phyloP scores from a whole-genome alignment of 2,329 filamentous ascomycete species.

The Periconia sp. region DNA sequence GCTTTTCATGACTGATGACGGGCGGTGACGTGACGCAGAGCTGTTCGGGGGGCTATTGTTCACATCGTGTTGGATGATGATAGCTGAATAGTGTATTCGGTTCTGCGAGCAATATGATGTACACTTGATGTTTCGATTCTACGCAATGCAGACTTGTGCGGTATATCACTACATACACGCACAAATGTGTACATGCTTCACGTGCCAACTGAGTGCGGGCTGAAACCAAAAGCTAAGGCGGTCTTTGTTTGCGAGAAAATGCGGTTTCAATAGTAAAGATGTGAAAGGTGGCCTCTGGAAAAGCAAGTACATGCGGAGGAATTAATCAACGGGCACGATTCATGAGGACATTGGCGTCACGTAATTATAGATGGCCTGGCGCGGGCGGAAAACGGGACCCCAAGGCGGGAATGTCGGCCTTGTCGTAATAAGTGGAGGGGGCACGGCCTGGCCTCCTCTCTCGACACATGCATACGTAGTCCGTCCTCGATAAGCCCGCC shows the following conservation, averaged over 20 bases:
- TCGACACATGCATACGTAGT: constrained; percentile 10
- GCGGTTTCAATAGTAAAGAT: not conserved
- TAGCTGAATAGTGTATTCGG: not conserved
- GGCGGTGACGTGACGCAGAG: too few relatives aligned
- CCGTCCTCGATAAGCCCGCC: constrained; percentile 15
- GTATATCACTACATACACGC: not conserved
- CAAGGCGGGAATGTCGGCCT: constrained; percentile 12
- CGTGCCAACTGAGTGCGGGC: not conserved
- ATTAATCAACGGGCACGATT: not conserved
- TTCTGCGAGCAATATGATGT: not conserved
- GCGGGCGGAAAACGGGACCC: not conserved
- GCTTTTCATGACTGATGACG: constrained; percentile 4
- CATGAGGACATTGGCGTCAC: not conserved
- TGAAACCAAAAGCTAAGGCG: not conserved
- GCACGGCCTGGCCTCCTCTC: constrained; percentile 13
- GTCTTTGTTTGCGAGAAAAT: not conserved
- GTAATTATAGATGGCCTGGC: not conserved
- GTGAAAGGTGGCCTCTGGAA: constrained; percentile 12
- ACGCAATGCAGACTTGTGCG: too few relatives aligned
- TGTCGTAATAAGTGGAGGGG: constrained; percentile 4
- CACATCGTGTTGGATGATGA: too few relatives aligned
- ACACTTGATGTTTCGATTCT: not conserved
- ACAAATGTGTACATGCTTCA: not conserved
- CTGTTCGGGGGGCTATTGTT: too few relatives aligned
- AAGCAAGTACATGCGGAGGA: not conserved